Base-by-base conservation (phyloP, 345 rosid species). In the Salix viminalis region DNA sequence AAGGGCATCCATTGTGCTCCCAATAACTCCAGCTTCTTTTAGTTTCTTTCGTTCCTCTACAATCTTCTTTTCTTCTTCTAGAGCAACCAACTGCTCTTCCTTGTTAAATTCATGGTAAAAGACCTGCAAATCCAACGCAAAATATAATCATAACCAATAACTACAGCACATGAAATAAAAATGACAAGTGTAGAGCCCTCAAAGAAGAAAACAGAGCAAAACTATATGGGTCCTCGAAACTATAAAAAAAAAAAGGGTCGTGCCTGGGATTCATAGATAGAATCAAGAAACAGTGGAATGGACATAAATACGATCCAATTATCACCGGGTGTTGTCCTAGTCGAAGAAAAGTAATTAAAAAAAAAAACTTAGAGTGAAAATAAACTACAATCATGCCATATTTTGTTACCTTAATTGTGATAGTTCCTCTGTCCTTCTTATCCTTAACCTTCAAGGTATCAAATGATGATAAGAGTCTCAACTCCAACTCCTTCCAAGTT, bases 381-480 rank as follows among this genome's bases (percentile, higher is more conserved):
- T 50, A 50, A 71, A 14, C 5, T 19, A 39, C 44, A 21, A 56
- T 56, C 3, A 64, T 75, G 54, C 13, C 37, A 26, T 54, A 36
- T 32, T 15, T 72, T 24, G 15, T 68, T 80, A 96, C 99, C 99
- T 92, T 91, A 41, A 94, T 79, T 70, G 91, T 88, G 73, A 89
- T 71, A 64, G 83, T 96, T 86, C 99, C 97, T 87, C 99, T 84
- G 75, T 96, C 99, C 83, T 90, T 94, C 87, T 94, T 92, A 81
- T 96, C 99, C 86, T 96, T 96, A 39, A 96, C 83, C 88, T 91
- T 96, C 84, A 92, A 73, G 74, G 91, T 94, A 82, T 94, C 99
- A 67, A 96, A 96, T 30, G 99, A 85, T n/a, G 98, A 87, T 34
- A 90, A 79, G 69, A 96, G 84, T 85, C 90, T 87, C 78, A 92